phyloP scores from a whole-genome alignment of 345 rosid genomes.

The Mallotus nudiflorus region DNA sequence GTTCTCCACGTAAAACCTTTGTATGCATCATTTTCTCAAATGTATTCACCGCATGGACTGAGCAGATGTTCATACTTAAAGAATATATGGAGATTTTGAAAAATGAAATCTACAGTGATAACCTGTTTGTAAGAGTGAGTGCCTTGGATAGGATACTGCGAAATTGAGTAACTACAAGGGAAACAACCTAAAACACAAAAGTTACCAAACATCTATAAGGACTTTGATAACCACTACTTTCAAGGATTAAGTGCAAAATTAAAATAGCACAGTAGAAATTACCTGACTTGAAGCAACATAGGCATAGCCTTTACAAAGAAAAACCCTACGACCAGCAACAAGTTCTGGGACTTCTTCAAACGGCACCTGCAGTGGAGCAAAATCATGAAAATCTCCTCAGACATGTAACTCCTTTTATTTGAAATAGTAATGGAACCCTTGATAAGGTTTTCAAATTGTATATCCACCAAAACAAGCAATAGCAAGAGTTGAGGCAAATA shows the following conservation, averaged over 20 bases:
- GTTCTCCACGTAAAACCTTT: background rate
- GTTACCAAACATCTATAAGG: conserved; percentile 8
- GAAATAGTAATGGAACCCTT: background rate
- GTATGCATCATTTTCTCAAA: background rate
- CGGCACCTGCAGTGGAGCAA: conserved; percentile 66
- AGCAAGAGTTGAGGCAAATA: background rate
- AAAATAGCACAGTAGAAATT: background rate
- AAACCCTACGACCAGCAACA: conserved; percentile 77
- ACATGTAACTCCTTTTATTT: background rate
- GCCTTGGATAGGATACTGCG: conserved; percentile 80
- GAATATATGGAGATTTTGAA: background rate
- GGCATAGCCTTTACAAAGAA: conserved; percentile 67
- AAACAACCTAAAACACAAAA: conserved; percentile 58
- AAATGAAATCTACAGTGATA: conserved; percentile 19
- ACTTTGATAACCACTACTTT: conserved; percentile 2
- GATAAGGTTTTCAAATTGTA: background rate
- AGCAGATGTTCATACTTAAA: conserved; percentile 11
- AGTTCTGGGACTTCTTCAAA: conserved; percentile 98
- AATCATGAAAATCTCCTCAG: conserved; percentile 19
- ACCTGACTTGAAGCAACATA: conserved; percentile 89
- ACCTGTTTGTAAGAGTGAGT: conserved; percentile 86
- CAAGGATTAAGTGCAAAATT: conserved; percentile 11
- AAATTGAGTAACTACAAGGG: conserved; percentile 77
- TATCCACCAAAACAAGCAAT: background rate
- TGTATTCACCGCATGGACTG: background rate